Percentiles rank a stretch among this genome's conserved stretches.
Evolutionary conservation across 225 moss, liverwort and hornwort genomes (phyloP).

Genomic region (Rhytidiadelphus loreus): DNA sequence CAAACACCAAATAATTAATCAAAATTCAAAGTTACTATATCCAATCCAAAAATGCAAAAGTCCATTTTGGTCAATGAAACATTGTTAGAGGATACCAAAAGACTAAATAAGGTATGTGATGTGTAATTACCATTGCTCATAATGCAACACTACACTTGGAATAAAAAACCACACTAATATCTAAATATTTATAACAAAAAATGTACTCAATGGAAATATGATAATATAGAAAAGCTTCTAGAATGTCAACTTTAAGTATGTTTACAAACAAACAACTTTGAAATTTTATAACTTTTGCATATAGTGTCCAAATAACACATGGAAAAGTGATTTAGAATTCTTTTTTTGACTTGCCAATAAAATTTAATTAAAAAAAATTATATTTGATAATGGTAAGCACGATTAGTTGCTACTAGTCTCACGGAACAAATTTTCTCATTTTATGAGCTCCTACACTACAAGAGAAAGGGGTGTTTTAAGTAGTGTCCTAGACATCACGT

Average conservation of each 20-base stretch:
- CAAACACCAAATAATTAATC: neutral
- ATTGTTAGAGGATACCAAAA: rapidly evolving
- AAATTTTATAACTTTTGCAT: neutral
- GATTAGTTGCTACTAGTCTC: neutral
- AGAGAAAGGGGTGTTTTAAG: too few species aligned
- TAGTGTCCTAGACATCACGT: too few species aligned
- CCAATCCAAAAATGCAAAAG: neutral
- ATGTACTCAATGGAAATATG: rapidly evolving
- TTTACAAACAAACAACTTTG: neutral
- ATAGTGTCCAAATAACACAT: too few species aligned
- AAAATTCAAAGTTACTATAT: neutral
- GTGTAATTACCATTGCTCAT: rapidly evolving
- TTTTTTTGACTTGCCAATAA: neutral
- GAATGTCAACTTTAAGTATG: too few species aligned
- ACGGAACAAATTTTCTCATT: rapidly evolving
- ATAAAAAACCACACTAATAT: rapidly evolving
- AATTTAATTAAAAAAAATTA: neutral
- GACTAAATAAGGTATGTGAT: neutral
- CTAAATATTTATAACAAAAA: neutral
- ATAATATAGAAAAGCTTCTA: rapidly evolving
- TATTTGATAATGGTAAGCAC: neutral
- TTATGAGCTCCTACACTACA: neutral
- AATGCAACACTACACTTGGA: neutral
- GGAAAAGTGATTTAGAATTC: neutral
- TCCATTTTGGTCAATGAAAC: neutral